Evolutionary conservation across 1,139 yeast genomes (phyloP), one percentile per base, ranked within the genome.

Genomic region (Protomyces arabidopsidicola): DNA sequence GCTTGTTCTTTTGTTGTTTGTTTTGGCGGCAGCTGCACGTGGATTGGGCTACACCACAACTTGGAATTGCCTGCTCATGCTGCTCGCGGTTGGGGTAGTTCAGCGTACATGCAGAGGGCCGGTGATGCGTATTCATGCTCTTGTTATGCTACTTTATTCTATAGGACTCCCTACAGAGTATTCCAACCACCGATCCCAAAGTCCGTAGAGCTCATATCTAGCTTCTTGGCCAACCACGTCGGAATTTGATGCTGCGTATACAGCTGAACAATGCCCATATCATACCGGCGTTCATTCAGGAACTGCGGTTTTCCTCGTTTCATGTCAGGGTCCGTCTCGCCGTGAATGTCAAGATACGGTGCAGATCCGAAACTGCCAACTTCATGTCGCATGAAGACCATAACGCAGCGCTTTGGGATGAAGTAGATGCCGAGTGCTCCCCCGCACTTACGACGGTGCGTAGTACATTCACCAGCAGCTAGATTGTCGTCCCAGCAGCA

Each of bases 281-380:
- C 84, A 71, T 90, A 93, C 60, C 90, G 79, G 6, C 78, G 77
- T 60, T 78, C 75, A 76, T 84, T 84, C 67, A 93, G 76, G 68
- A 80, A 85, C 65, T 91, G 83, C 0, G 95, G 89, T 63, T 89
- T 83, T 0, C 87, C 86, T 62, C 86, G 83, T 69, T 88, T 70
- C 70, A 83, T 77, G 57, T 88, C 95, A 56, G 84, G 87, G 56
- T 91, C 91, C 16, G 85, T 75, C 71, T 91, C 98, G 0, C 98
- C 98, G 74, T 90, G 96, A 55, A 81, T 80, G 73, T 91, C 97
- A 53, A 89, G 76, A 72, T 85, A 93, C 0, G 98, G 98, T 0
- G 96, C 88, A 53, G 85, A 85, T 67, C 84, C 81, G 72, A 91
- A 91, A 0, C 96, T 84, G 0, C 98, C 98, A 66, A 80, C 79